These are phyloP conservation scores for Posidonia australis DNA, from an alignment of 106 monocot species.

Conservation along the genomic window DNA sequence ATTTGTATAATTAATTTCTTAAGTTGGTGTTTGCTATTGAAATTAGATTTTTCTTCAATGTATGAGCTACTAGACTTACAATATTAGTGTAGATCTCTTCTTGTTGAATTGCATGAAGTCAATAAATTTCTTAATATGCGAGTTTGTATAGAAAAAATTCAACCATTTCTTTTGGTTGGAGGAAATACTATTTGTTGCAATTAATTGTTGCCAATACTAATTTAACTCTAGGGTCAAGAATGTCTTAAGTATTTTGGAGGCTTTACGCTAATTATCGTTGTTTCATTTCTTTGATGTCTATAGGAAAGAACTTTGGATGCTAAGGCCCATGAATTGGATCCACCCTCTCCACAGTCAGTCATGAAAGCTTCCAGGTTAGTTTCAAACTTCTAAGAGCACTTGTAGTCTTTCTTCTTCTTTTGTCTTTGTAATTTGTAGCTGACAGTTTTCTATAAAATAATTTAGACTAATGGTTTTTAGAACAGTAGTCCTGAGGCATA, in stretches of 20 bases:
- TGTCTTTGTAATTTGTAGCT: neutral
- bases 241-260: neutral
- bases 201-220: neutral
- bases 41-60: no score
- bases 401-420: neutral
- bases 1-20: no score
- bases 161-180: no score
- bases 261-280: neutral
- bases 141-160: no score
- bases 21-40: no score
- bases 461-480: no score
- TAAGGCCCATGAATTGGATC: constrained; percentile 15
- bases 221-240: neutral
- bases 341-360: constrained; percentile 9
- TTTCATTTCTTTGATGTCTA: neutral
- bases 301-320: constrained; percentile 23
- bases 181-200: neutral
- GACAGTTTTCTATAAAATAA: neutral
- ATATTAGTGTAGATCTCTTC: neutral
- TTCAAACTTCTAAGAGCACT: neutral
- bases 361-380: constrained; percentile 20
- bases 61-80: neutral
- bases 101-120: neutral
- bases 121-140: neutral
- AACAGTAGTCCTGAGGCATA: no score